Base-by-base conservation (phyloP, 371 early-diverging fungal genomes). In the Mortierella sp. region DNA sequence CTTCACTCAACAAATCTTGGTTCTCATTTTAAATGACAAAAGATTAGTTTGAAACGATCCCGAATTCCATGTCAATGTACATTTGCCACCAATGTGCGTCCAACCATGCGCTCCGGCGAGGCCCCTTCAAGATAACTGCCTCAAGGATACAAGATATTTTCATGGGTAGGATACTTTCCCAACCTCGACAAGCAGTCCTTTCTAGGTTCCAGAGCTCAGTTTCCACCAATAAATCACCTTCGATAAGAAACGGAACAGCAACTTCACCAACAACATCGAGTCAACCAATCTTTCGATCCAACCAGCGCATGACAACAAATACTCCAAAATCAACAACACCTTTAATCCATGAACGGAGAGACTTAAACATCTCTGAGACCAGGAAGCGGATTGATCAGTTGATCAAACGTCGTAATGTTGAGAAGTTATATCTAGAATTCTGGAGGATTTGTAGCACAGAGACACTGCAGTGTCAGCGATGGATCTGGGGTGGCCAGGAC, bases 61-160 rank as follows among this genome's bases (percentile, higher is more conserved):
- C 10, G 28, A 23, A 53, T 53, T 53, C 28, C 64, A 68, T 75
- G 75, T 68, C 69, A 42, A 17, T 64, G 19, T 75, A 68, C 49
- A 68, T 75, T 31, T 75, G 75, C 37, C 75, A 69, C 17, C 64
- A 64, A 51, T 75, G 75, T 64, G 64, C 64, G 4, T 66, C 67
- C 17, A 22, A 31, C 26, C 58, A 59, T 34, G 63, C 61, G 32
- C 68, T 58, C 17, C 67, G 61, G 47, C 22, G 59, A 67, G 54
- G 40, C 35, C 47, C 57, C 5, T 34, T 53, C 53, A 59, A 31
- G 53, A 22, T 43, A 19, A 22, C 45, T 32, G 19, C n/a, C 58
- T 6, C 5, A 40, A 64, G 22, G 29, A 70, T 35, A 34, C 12
- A 23, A 58, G 29, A 26, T 58, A 56, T 8, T 17, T 34, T 51